Evolutionary conservation across 1,139 yeast genomes (phyloP), one percentile per base, ranked within the genome.

Genomic region (Sugiyamaella neomexicana): DNA sequence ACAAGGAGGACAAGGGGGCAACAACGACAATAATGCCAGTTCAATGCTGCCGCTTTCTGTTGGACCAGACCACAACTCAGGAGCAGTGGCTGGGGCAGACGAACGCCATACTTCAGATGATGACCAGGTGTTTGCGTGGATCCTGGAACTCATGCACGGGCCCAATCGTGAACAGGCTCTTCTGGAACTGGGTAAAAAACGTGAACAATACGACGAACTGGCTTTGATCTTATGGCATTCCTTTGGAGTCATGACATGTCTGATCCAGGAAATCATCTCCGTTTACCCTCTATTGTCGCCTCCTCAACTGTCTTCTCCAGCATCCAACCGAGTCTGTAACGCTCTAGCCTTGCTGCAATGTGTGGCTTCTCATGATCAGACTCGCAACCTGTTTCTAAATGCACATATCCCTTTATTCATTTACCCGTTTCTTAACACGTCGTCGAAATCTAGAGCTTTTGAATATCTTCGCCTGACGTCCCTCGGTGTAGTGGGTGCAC

Each of bases 161-260:
- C 87, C 91, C 40, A 88, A 88, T 66, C 82, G 95, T 65, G 99
- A 93, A 66, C 89, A 93, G 65, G 98, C 99, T 1, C 76, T 93
- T 55, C 73, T 90, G 60, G 98, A 91, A 68, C 76, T 93, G 50
- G 97, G 98, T 7, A 89, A 93, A 68, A 91, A 90, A 66, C 79
- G 99, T 60, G 99, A 93, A 67, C 93, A 89, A 67, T 91, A 89
- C 67, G 97, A 90, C 56, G 98, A 93, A 67, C 78, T 93, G 60
- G 98, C 99, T 0, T 73, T 90, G 45, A 95, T 91, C 5, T 75
- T 93, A 57, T 93, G 99, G 99, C 86, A 93, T 64, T 88, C 97
- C 3, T 91, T 86, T 72, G 99, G 98, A 25, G 97, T 91, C 15
- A 90, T 93, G 95, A 86, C 98, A 1, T 87, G 91, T 13, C 75